A percentile compares a stretch with the other conserved stretches of the same genome.
Conservation (phyloP, 2,329 filamentous ascomycete species). For the Sclerotinia subarctica region DNA sequence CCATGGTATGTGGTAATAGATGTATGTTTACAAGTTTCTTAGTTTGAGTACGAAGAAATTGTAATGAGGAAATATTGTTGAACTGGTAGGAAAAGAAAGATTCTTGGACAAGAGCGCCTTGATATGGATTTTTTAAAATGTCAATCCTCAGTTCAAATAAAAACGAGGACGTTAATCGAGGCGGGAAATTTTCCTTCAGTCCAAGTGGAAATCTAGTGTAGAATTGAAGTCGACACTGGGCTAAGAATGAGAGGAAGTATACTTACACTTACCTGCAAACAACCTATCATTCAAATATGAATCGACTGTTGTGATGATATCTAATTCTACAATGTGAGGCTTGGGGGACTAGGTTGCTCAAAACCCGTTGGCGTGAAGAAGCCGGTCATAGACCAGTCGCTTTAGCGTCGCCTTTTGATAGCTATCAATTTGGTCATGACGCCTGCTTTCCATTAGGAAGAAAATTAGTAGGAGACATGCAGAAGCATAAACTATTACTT, state of each 20-base stretch:
- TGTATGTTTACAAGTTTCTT: background rate
- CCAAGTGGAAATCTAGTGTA: background rate
- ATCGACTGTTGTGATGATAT: background rate
- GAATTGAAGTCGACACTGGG: background rate
- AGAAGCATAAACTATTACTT: too few relatives aligned
- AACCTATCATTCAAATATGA: background rate
- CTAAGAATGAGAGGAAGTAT: background rate
- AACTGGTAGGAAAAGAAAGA: background rate
- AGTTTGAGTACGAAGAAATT: background rate
- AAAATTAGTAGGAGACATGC: background rate
- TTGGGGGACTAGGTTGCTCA: background rate
- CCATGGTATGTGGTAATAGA: background rate
- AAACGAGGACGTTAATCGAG: background rate
- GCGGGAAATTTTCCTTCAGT: background rate
- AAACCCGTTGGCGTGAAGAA: background rate
- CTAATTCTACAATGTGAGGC: background rate
- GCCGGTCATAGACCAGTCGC: background rate
- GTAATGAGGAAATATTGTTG: background rate
- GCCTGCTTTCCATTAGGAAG: too few relatives aligned
- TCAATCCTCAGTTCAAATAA: background rate
- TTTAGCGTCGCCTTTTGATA: background rate
- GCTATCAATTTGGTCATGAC: too few relatives aligned
- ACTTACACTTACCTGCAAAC: background rate
- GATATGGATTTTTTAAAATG: background rate
- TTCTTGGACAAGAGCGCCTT: background rate